phyloP scores from a whole-genome alignment of 2,329 filamentous ascomycete species.

The Trichoderma polysporum region DNA sequence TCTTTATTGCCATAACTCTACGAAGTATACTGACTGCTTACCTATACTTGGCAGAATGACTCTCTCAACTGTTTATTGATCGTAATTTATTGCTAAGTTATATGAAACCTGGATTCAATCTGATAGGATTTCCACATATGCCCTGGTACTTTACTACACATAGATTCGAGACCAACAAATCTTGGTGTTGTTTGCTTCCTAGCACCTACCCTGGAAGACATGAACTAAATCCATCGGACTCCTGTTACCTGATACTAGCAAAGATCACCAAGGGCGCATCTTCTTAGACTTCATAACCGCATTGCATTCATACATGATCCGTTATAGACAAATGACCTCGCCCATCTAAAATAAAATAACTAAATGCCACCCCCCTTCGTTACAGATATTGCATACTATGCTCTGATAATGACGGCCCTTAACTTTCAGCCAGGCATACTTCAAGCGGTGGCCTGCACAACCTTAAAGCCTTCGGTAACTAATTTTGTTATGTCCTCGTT shows the following conservation, averaged over 20 bases:
- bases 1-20: too few species aligned
- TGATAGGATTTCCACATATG: background rate
- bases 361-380: background rate
- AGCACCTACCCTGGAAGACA: background rate
- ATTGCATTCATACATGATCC: constrained; percentile 7
- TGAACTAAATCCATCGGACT: background rate
- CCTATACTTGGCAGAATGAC: too few species aligned
- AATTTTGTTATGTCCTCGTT: constrained; percentile 84
- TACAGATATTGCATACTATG: background rate
- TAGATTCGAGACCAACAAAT: background rate
- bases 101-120: too few species aligned
- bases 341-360: constrained; percentile 3
- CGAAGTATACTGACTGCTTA: too few species aligned
- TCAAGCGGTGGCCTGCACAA: constrained; percentile 63
- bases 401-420: background rate
- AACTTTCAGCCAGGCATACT: background rate
- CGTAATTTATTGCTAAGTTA: too few species aligned
- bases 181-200: background rate
- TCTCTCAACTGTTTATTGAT: too few species aligned
- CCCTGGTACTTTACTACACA: background rate
- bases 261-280: background rate
- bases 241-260: too few species aligned
- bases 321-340: background rate
- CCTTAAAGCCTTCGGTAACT: constrained; percentile 71
- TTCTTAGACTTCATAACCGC: background rate